A percentile compares a stretch with the other conserved stretches of the same genome.
Evolutionary conservation across 1,284 basidiomycete species (phyloP).

Genomic region (Naganishia liquefaciens): DNA sequence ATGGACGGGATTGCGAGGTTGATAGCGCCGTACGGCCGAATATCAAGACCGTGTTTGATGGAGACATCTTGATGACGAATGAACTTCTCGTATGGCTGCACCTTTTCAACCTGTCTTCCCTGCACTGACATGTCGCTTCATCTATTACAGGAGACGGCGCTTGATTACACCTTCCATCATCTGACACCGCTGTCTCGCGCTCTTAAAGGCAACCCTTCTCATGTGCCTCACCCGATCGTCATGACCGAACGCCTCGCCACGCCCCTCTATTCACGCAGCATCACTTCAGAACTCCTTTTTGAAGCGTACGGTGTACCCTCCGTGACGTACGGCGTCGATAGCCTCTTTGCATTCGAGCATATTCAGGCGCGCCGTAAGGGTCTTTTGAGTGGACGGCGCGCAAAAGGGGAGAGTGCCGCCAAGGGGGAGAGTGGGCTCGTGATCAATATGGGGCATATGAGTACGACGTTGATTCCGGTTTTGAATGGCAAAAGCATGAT

Average conservation of each 20-base stretch:
- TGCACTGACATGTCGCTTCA: background rate
- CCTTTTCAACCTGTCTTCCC: background rate
- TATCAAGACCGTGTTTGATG: slow-evolving; percentile 80
- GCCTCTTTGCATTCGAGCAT: slow-evolving; percentile 81
- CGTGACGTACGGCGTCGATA: slow-evolving; percentile 85
- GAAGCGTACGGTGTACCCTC: slow-evolving; percentile 88
- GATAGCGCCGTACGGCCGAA: slow-evolving; percentile 79
- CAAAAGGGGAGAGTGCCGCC: slow-evolving; percentile 1
- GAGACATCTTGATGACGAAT: slow-evolving; percentile 82
- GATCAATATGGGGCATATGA: slow-evolving; percentile 56
- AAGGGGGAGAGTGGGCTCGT: slow-evolving; percentile 67
- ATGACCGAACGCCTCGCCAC: slow-evolving; percentile 93
- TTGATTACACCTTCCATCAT: slow-evolving; percentile 88
- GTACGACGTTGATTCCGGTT: slow-evolving; percentile 84
- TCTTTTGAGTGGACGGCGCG: background rate
- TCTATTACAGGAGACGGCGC: slow-evolving; percentile 73
- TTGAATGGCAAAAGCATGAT: slow-evolving; percentile 75
- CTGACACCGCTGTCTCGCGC: slow-evolving; percentile 55
- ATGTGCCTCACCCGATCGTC: slow-evolving; percentile 76
- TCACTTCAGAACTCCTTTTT: slow-evolving; percentile 95
- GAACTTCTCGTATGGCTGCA: slow-evolving; percentile 77
- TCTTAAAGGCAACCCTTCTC: background rate
- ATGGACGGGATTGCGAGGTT: slow-evolving; percentile 78
- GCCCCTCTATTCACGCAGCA: slow-evolving; percentile 82
- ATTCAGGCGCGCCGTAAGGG: slow-evolving; percentile 33